Conservation (phyloP, 1,284 basidiomycete genomes). For the Trametes versicolor region DNA sequence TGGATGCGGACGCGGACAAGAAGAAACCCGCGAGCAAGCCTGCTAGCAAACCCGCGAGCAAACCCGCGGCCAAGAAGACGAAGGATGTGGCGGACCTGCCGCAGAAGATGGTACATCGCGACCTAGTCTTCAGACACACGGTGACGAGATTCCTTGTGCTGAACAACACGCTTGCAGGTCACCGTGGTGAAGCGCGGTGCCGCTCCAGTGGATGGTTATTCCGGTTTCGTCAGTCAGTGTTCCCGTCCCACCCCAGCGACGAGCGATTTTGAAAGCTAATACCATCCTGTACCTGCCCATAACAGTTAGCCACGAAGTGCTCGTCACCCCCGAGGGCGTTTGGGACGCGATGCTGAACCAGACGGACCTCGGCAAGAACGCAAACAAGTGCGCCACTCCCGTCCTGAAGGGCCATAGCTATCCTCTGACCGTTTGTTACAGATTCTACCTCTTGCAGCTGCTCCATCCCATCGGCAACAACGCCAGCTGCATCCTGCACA, state of each 20-base stretch:
- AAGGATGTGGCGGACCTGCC: constrained; percentile 38
- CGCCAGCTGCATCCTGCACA: constrained; percentile 53
- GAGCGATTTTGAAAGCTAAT: background rate
- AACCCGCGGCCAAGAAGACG: constrained; percentile 19
- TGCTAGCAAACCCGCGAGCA: constrained; percentile 20
- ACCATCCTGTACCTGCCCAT: no score
- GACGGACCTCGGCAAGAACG: constrained; percentile 67
- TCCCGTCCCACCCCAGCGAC: background rate
- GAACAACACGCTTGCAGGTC: constrained; percentile 47
- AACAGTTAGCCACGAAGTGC: constrained; percentile 66
- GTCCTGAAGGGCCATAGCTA: background rate
- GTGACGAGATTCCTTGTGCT: constrained; percentile 9
- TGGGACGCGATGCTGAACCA: constrained; percentile 81
- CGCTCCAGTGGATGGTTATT: constrained; percentile 65
- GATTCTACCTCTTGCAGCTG: constrained; percentile 73
- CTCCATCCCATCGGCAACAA: constrained; percentile 60
- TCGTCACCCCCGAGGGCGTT: constrained; percentile 54
- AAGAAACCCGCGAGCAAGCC: constrained; percentile 19
- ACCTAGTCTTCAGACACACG: no score
- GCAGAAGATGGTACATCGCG: constrained; percentile 49
- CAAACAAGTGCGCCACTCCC: constrained; percentile 61
- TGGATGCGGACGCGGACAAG: constrained; percentile 31
- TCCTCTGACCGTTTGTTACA: constrained; percentile 32
- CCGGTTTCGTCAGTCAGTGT: constrained; percentile 59
- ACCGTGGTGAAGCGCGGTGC: constrained; percentile 67